Conservation (phyloP, 2,329 filamentous ascomycete genomes). For the Grosmannia huntii region DNA sequence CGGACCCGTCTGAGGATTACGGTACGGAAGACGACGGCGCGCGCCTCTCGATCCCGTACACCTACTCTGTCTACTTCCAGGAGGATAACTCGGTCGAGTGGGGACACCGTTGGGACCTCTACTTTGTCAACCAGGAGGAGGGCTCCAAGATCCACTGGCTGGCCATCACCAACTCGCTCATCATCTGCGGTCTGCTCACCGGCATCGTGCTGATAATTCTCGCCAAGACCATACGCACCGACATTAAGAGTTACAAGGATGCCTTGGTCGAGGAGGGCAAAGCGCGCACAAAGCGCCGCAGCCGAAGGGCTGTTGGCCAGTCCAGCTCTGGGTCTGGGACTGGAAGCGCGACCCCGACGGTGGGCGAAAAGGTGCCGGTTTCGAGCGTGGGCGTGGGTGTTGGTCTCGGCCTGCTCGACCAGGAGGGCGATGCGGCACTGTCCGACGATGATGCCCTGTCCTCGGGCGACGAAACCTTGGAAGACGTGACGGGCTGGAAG, state of each 20-base stretch:
- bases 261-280: constrained; percentile 54
- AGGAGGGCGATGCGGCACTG: constrained; percentile 16
- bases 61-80: constrained; percentile 82
- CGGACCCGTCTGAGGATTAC: constrained; percentile 38
- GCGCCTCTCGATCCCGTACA: constrained; percentile 64
- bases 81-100: constrained; percentile 72
- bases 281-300: constrained; percentile 35
- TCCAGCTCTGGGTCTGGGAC: constrained; percentile 14
- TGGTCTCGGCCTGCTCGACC: constrained; percentile 38
- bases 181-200: constrained; percentile 68
- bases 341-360: constrained; percentile 23
- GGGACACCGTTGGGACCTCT: constrained; percentile 76
- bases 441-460: constrained; percentile 32
- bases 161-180: constrained; percentile 74
- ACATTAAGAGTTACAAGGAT: constrained; percentile 65
- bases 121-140: constrained; percentile 79
- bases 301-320: constrained; percentile 20
- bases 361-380: constrained; percentile 33
- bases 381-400: constrained; percentile 13
- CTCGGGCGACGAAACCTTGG: constrained; percentile 59
- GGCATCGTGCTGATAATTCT: constrained; percentile 72
- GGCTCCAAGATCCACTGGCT: constrained; percentile 76
- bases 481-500: constrained; percentile 83
- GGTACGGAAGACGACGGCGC: constrained; percentile 49
- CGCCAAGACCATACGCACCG: constrained; percentile 62